Base-by-base conservation (phyloP, 2,329 filamentous ascomycete species). In the Keithomyces neogunnii region DNA sequence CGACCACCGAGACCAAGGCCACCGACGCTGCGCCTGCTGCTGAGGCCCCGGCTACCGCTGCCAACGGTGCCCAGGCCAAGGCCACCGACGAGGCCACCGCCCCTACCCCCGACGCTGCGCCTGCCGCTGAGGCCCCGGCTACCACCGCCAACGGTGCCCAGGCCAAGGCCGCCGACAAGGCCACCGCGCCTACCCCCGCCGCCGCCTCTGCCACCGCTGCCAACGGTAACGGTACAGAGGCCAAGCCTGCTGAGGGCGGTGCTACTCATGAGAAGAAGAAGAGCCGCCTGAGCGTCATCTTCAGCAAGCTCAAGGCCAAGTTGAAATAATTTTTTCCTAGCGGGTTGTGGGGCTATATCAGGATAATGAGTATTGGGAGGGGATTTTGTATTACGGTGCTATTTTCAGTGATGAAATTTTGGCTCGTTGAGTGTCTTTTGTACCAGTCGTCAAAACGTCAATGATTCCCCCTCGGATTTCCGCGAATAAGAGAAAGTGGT, bases 181-280 rank as follows among this genome's bases (percentile, higher is more conserved):
- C 48, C 38, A 29, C 43, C 26, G 43, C 46, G 33, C 39, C 50
- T 32, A 19, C 19, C 19, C 19, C 19, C 19, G 19, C 19, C 19
- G 47, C 39, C 5, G 8, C 46, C 9, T 36, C 46, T 28, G 47
- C 51, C 49, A n/a, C 47, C 29, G 35, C 50, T 44, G 29, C 35
- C 28, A 49, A 48, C 45, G 29, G 19, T 11, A 49, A 48, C 45
- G 46, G 50, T 26, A 28, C 48, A n/a, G 44, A 49, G 32, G 47
- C 51, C 50, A 62, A 61, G 57, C 47, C 62, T 26, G 52, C 53
- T 9, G 58, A 60, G 48, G 29, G 55, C 13, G 29, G 66, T 13
- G 55, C 65, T 50, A 68, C 72, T 13, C 75, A 81, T 48, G 82
- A 80, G 71, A 86, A 85, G 74, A 85, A 84, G 75, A 84, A 82